Evolutionary conservation across 768 basidiomycete species (phyloP), one percentile per base, ranked within the genome.

Genomic region (Lepiota brunneoincarnata): DNA sequence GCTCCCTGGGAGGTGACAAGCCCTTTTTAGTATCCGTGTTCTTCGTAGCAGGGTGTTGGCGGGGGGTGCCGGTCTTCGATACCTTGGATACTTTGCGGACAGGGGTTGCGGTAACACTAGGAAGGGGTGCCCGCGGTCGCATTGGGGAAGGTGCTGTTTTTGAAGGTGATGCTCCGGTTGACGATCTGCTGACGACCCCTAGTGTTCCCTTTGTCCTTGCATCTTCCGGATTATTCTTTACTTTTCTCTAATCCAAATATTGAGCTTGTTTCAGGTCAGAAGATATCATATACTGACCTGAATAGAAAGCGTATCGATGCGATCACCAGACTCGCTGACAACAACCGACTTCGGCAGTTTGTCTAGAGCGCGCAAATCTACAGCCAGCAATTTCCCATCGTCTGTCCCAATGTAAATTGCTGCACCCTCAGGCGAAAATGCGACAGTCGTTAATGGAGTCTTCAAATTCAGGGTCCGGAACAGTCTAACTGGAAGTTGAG

Each of bases 341-440:
- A 63, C 59, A 46, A 88, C 72, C 4, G 67, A 60, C 63, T 78
- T 86, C 0, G 86, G 82, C n/a, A 77, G 76, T 56, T 82, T 83
- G 58, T 91, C 87, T 35, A 86, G 66, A 14, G 80, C 74, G 28
- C 89, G 82, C 17, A 89, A 69, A 59, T 88, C 85, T 26, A 86
- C 65, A 20, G 85, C 63, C 18, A 88, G 65, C n/a, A 91, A 67
- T 50, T 77, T 82, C 3, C 89, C 89, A 28, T 73, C 73, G 54
- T 78, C 76, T 4, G 87, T 86, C 1, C 88, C 88, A 3, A 84
- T 56, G 62, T 83, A 89, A 44, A 91, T 70, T 6, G 79, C 73
- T 3, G 79, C 84, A 4, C 89, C 88, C 57, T 89, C 86, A 0
- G 79, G 73, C 20, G 88, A 87, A 65, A 91, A 90, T 7, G 74